These are phyloP conservation scores for Trametes maxima DNA, from an alignment of 768 basidiomycete genomes.

Conservation along the genomic window DNA sequence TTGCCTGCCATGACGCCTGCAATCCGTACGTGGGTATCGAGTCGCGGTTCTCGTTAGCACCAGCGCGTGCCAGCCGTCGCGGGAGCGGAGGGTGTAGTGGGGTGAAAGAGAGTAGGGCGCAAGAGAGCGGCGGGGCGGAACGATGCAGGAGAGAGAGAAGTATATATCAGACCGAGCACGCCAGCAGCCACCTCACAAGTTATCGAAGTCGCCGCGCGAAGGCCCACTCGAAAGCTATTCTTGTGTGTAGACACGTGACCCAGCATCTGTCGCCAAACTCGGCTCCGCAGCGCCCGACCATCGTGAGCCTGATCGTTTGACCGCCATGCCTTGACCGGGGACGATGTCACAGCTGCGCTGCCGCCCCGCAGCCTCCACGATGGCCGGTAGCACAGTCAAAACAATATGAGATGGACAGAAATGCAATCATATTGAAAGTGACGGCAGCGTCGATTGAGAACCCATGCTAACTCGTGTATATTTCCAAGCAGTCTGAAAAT, in stretches of 20 bases:
- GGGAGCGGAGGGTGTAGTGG: background rate
- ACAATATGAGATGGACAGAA: too few species aligned
- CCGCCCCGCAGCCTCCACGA: background rate
- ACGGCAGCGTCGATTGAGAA: too few species aligned
- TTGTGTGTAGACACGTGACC: conserved; percentile 1
- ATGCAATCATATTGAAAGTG: too few species aligned
- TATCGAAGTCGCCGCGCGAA: background rate
- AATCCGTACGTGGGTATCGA: conserved; percentile 1
- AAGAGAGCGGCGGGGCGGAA: background rate
- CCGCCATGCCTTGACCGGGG: background rate
- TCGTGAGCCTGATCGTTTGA: background rate
- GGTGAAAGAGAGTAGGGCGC: background rate
- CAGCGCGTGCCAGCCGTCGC: conserved; percentile 17
- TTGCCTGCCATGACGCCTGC: background rate
- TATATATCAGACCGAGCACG: background rate
- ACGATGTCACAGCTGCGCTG: background rate
- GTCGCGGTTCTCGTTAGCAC: background rate
- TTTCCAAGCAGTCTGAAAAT: background rate
- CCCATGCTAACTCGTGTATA: too few species aligned
- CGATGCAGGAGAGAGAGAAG: background rate
- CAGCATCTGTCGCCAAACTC: background rate
- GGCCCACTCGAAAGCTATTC: background rate
- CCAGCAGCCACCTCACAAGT: conserved; percentile 10
- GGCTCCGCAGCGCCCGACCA: conserved; percentile 1
- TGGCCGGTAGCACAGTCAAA: too few species aligned